Base-by-base conservation (phyloP, 2,329 filamentous ascomycete genomes). In the Endothia cerciana region DNA sequence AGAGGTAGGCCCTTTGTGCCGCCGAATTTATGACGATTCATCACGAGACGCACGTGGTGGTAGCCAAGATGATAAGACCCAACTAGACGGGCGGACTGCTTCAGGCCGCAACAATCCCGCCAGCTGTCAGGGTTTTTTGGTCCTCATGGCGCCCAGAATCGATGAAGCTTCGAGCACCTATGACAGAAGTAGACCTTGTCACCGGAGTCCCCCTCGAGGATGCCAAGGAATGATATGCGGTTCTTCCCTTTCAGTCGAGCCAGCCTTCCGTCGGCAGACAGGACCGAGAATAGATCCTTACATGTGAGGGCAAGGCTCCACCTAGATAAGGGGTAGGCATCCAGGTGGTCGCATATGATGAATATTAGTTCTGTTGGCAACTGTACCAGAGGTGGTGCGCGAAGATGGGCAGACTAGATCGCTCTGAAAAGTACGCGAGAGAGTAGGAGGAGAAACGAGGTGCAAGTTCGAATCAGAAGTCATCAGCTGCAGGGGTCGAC, bases 1-100 rank as follows among this genome's bases (percentile, higher is more conserved):
- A 51, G 47, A 30, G 47, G 13, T 25, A 51, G 47, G 11, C 47
- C 47, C 47, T 51, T 51, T 17, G 47, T 51, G 47, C 47, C 47
- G 47, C 47, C 47, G 6, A 51, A 15, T 13, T 28, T 30, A 22
- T 51, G 47, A 25, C 47, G 47, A 2, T 51, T 51, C 47, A 25
- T 51, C 15, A 17, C 47, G 47, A 51, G 47, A 30, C 22, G 47
- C 2, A 30, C 47, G 25, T 51, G 15, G 22, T 51, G 11, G 6
- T 28, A 51, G 25, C 47, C 28, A 25, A 51, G 22, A 13, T 4
- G 5, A 4, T 51, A 51, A 15, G 22, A 13, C 15, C 25, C 47
- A n/a, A n/a, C 4, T 1, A 30, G 15, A 15, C 4, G 7, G 11
- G 47, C 25, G 22, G 22, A 13, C 47, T 17, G 47, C 47, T 28